A percentile compares a stretch with the other conserved stretches of the same genome.
Evolutionary conservation across 495 filamentous ascomycete species (phyloP).

Genomic region (Cenococcum geophilum): DNA sequence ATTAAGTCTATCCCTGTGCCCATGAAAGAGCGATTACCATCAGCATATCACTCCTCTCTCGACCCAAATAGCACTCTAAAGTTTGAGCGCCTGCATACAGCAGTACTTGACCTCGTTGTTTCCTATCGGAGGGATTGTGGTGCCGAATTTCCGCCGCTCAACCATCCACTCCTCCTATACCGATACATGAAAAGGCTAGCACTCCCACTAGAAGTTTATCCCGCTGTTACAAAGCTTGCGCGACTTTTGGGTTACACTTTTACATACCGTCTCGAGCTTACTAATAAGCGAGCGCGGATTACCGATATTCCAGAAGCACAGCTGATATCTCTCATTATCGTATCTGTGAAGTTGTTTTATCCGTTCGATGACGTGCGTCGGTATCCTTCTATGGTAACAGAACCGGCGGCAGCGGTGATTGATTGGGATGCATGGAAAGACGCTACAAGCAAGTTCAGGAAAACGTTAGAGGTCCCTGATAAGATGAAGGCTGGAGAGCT

Average conservation of each 20-base stretch:
- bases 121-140: conserved; percentile 61
- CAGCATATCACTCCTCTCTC: conserved; percentile 26
- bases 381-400: conserved; percentile 49
- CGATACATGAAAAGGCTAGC: conserved; percentile 66
- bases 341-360: conserved; percentile 71
- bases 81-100: conserved; percentile 55
- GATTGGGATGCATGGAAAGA: conserved; percentile 66
- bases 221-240: conserved; percentile 53
- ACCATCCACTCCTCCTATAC: conserved; percentile 58
- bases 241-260: conserved; percentile 52
- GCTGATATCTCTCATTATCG: conserved; percentile 63
- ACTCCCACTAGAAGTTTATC: conserved; percentile 71
- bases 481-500: conserved; percentile 22
- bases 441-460: conserved; percentile 5
- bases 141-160: conserved; percentile 66
- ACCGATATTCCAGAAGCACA: conserved; percentile 60
- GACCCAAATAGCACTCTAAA: conserved; percentile 40
- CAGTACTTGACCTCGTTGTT: conserved; percentile 54
- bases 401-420: conserved; percentile 56
- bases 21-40: conserved; percentile 35
- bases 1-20: conserved; percentile 27
- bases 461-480: neutral
- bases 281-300: conserved; percentile 26
- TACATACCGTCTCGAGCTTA: conserved; percentile 43
- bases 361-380: conserved; percentile 61